Evolutionary conservation across 208 protist species (phyloP).

Genomic region (Trypanosomatidae sp.): DNA sequence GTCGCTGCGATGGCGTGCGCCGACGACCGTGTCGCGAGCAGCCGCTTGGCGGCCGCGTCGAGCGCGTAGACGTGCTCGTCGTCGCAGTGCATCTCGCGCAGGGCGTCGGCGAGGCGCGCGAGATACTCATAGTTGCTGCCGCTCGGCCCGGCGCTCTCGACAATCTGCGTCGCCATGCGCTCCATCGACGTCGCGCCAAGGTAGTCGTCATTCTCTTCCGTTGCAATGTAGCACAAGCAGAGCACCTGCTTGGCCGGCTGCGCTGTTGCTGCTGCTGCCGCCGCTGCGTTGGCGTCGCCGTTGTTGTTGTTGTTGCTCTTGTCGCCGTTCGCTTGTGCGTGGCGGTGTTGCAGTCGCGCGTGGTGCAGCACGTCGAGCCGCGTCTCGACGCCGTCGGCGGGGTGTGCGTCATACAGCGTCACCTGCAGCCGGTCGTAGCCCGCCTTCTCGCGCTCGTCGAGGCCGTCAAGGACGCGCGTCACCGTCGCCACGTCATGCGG

Average conservation of each 20-base stretch:
- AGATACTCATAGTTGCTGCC: conserved; percentile 72
- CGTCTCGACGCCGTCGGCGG: not conserved
- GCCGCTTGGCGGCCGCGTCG: conserved; percentile 13
- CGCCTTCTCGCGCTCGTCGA: conserved; percentile 51
- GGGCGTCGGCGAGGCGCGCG: conserved; percentile 28
- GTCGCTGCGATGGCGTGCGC: too few species aligned
- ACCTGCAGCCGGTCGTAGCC: conserved; percentile 48
- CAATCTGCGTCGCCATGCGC: conserved; percentile 48
- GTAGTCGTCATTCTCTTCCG: conserved; percentile 48
- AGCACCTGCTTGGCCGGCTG: conserved; percentile 13
- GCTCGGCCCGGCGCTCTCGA: conserved; percentile 28
- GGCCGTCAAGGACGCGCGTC: conserved; percentile 20
- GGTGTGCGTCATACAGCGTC: conserved; percentile 19
- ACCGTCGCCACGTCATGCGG: conserved; percentile 27
- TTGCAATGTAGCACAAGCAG: conserved; percentile 66
- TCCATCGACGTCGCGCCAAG: conserved; percentile 35
- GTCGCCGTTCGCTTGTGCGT: not conserved
- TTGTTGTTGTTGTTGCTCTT: not conserved
- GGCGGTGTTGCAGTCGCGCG: not conserved
- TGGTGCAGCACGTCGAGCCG: conserved; percentile 7
- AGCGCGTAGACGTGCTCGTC: conserved; percentile 73
- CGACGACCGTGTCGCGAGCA: too few species aligned
- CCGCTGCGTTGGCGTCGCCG: not conserved
- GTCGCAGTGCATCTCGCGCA: conserved; percentile 25
- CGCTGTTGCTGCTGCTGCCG: not conserved